Conservation (phyloP, 2,329 filamentous ascomycete genomes). For the Phaeosphaeriaceae sp. region DNA sequence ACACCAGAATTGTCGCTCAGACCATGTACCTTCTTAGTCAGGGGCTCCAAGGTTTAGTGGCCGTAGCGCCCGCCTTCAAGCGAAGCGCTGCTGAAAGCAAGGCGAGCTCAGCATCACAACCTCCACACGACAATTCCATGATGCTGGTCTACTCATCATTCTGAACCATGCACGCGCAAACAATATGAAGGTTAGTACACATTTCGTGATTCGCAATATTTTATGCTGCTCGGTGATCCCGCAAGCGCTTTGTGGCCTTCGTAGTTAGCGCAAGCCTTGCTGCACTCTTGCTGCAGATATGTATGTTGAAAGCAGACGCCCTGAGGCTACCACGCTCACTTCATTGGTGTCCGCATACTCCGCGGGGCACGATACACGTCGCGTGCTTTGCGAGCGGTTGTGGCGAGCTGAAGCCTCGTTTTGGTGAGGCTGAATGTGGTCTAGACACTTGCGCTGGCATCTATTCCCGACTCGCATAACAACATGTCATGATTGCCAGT, state of each 20-base stretch:
- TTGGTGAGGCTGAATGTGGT: neutral
- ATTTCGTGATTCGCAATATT: neutral
- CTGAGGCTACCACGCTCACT: neutral
- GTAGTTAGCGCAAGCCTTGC: neutral
- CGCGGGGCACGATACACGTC: neutral
- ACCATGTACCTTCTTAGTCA: neutral
- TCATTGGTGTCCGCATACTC: neutral
- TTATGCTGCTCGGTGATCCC: neutral
- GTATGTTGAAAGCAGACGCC: neutral
- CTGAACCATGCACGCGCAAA: no score
- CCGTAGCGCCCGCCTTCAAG: neutral
- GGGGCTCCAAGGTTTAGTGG: neutral
- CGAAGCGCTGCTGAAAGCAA: neutral
- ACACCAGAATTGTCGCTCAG: neutral
- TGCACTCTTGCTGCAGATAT: neutral
- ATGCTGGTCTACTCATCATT: no score
- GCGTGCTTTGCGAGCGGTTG: neutral
- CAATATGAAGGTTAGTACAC: neutral
- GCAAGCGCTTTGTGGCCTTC: neutral
- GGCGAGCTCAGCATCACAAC: neutral
- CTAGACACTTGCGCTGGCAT: neutral
- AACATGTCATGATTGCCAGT: neutral
- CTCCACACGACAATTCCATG: neutral
- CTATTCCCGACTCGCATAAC: neutral
- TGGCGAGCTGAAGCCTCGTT: neutral